Evolutionary conservation across 352 stramenopile genomes (phyloP).

Genomic region (Phytophthora agathidicida): DNA sequence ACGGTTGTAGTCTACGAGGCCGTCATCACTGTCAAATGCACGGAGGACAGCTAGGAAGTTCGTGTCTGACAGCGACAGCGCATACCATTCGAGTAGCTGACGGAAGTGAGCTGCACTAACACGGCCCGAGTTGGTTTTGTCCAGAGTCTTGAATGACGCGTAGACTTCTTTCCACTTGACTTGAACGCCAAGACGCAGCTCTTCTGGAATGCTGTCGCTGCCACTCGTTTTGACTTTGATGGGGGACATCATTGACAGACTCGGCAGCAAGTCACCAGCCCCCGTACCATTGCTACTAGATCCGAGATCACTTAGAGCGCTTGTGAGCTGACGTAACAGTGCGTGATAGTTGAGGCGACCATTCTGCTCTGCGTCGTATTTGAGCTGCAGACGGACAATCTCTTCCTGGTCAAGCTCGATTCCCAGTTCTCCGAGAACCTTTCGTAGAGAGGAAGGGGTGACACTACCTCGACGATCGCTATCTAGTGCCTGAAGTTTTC

Average conservation of each 20-base stretch:
- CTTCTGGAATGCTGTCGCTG: constrained; percentile 40
- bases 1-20: constrained; percentile 73
- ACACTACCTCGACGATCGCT: constrained; percentile 56
- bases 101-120: constrained; percentile 70
- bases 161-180: constrained; percentile 80
- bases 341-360: constrained; percentile 70
- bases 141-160: constrained; percentile 65
- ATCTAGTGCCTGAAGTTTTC: constrained; percentile 70
- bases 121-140: constrained; percentile 58
- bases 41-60: constrained; percentile 62
- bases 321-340: constrained; percentile 67
- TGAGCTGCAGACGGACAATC: constrained; percentile 66
- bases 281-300: constrained; percentile 1
- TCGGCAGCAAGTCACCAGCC: constrained; percentile 30
- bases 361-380: constrained; percentile 81
- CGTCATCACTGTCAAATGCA: constrained; percentile 67
- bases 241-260: constrained; percentile 25
- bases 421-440: constrained; percentile 64
- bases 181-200: constrained; percentile 57
- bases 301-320: constrained; percentile 47
- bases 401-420: constrained; percentile 67
- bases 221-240: constrained; percentile 7
- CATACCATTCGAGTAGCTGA: constrained; percentile 79
- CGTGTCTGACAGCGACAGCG: constrained; percentile 55
- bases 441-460: constrained; percentile 53